Evolutionary conservation across 208 protist species (phyloP).

Genomic region (Wallacemonas sp.): DNA sequence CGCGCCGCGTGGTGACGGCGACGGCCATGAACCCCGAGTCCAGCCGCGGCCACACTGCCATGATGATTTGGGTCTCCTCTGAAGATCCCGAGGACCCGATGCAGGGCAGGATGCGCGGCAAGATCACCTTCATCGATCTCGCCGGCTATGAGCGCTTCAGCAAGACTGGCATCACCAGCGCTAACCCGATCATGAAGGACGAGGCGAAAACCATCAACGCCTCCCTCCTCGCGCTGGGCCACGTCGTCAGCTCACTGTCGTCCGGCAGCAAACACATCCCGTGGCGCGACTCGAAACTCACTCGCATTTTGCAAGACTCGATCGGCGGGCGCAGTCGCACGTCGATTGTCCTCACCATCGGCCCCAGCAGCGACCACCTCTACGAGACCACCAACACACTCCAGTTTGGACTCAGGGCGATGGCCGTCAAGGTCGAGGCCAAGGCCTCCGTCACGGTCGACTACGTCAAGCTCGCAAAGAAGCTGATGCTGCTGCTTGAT

Average conservation of each 20-base stretch:
- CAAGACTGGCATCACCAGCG: constrained; percentile 84
- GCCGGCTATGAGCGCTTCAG: constrained; percentile 91
- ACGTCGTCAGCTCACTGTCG: constrained; percentile 84
- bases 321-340: constrained; percentile 89
- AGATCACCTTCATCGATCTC: constrained; percentile 91
- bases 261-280: constrained; percentile 78
- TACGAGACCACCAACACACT: constrained; percentile 88
- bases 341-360: constrained; percentile 88
- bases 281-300: constrained; percentile 93
- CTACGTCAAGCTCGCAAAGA: constrained; percentile 82
- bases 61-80: constrained; percentile 70
- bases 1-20: constrained; percentile 77
- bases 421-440: constrained; percentile 86
- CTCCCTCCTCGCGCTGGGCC: constrained; percentile 79
- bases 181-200: constrained; percentile 82
- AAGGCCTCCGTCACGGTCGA: constrained; percentile 77
- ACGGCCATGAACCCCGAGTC: constrained; percentile 92
- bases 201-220: constrained; percentile 92
- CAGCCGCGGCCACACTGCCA: constrained; percentile 86
- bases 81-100: constrained; percentile 54
- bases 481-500: constrained; percentile 68
- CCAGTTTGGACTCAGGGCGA: constrained; percentile 84
- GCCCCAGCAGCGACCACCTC: constrained; percentile 81
- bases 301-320: constrained; percentile 91
- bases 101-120: constrained; percentile 58